A percentile compares a stretch with the other conserved stretches of the same genome.
Conservation (phyloP, 371 early-diverging fungal genomes). For the Actinomortierella wolfii region DNA sequence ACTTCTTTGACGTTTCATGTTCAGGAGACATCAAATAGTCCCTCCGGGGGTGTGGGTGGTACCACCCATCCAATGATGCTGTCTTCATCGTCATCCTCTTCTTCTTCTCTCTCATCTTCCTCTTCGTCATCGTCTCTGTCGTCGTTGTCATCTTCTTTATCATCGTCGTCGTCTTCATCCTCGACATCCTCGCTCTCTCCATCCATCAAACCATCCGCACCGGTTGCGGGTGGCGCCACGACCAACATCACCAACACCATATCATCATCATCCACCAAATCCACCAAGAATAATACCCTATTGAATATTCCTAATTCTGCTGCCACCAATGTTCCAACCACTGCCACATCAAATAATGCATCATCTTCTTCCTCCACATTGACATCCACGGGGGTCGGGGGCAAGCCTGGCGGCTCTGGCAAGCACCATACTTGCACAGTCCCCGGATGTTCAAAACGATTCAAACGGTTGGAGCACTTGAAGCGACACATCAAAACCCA, state of each 20-base stretch:
- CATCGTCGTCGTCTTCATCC: conserved; percentile 4
- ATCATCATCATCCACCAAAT: background rate
- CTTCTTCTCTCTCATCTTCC: too few species aligned
- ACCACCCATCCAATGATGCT: background rate
- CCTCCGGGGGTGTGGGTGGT: background rate
- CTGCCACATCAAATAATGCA: background rate
- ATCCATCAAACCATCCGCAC: background rate
- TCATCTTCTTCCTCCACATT: conserved; percentile 1
- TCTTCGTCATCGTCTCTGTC: too few species aligned
- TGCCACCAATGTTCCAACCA: background rate
- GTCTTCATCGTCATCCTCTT: conserved; percentile 1
- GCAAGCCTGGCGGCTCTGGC: conserved; percentile 50
- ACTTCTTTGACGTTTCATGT: background rate
- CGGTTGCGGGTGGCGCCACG: background rate
- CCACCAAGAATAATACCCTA: background rate
- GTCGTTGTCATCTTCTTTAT: too few species aligned
- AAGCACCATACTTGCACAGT: conserved; percentile 55
- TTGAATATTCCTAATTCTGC: background rate
- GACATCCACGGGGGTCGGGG: conserved; percentile 6
- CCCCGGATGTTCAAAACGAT: conserved; percentile 67
- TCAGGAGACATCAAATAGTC: background rate
- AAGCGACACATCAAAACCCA: conserved; percentile 78
- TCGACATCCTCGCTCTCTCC: conserved; percentile 15
- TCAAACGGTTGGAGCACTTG: conserved; percentile 80
- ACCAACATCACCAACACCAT: background rate